Evolutionary conservation across 2,329 filamentous ascomycete species (phyloP).

Genomic region (Incumbomyces lentus): DNA sequence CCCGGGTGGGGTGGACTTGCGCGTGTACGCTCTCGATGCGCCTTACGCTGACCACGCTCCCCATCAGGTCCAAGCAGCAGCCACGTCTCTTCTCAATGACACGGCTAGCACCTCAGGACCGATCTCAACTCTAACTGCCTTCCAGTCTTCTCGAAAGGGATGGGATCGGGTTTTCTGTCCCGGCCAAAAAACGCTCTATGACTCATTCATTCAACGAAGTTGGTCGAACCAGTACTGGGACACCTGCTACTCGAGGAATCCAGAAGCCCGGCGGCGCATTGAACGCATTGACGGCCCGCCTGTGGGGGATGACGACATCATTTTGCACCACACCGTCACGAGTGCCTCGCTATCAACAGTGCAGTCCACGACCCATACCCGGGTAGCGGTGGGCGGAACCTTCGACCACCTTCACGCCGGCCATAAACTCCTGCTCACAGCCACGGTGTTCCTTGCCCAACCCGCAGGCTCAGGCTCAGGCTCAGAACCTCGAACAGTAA

Average conservation of each 20-base stretch:
- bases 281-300: not conserved
- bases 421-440: slow-evolving; percentile 92
- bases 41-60: not conserved
- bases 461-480: too few relatives aligned
- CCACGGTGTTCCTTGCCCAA: slow-evolving; percentile 62
- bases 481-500: slow-evolving; percentile 41
- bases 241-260: not conserved
- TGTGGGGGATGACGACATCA: not conserved
- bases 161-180: not conserved
- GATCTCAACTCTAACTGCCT: not conserved
- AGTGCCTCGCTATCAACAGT: slow-evolving; percentile 4
- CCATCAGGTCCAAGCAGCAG: not conserved
- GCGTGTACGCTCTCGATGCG: slow-evolving; percentile 55
- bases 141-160: not conserved
- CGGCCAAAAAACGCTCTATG: not conserved
- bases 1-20: slow-evolving; percentile 62
- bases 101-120: not conserved
- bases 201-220: not conserved
- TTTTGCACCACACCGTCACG: not conserved
- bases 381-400: slow-evolving; percentile 78
- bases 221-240: not conserved
- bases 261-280: not conserved
- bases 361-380: slow-evolving; percentile 38
- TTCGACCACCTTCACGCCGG: slow-evolving; percentile 94
- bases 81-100: not conserved